phyloP scores from a whole-genome alignment of 2,329 filamentous ascomycete species.

The Fusarium miscanthi region DNA sequence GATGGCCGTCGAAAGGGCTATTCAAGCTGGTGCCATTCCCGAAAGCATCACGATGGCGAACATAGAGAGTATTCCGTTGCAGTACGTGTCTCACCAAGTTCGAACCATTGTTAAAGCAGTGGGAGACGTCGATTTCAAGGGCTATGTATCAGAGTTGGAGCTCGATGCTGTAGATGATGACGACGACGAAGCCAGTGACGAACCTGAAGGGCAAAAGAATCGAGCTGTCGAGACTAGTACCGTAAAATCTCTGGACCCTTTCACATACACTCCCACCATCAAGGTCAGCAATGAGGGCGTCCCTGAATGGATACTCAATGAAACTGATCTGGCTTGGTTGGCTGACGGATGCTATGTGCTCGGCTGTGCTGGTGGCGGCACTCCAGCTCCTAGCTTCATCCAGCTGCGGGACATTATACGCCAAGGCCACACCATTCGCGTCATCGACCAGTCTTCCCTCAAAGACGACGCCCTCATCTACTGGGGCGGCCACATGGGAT shows the following conservation, averaged over 20 bases:
- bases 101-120: background rate
- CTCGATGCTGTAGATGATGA: background rate
- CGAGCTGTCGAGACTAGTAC: background rate
- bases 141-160: background rate
- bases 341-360: background rate
- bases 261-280: background rate
- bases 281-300: background rate
- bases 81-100: background rate
- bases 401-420: background rate
- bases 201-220: background rate
- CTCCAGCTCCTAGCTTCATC: background rate
- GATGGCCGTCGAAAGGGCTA: background rate
- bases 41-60: background rate
- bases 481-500: constrained; percentile 19
- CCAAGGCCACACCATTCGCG: background rate
- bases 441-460: background rate
- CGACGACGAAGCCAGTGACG: background rate
- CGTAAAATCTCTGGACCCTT: accelerated
- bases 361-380: background rate
- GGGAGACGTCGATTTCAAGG: background rate
- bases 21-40: background rate
- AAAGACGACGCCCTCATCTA: background rate
- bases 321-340: background rate
- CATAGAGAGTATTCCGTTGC: background rate
- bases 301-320: background rate